Evolutionary conservation across 768 basidiomycete genomes (phyloP), one percentile per base, ranked within the genome.

Genomic region (Boletus pseudo-olivaceus): DNA sequence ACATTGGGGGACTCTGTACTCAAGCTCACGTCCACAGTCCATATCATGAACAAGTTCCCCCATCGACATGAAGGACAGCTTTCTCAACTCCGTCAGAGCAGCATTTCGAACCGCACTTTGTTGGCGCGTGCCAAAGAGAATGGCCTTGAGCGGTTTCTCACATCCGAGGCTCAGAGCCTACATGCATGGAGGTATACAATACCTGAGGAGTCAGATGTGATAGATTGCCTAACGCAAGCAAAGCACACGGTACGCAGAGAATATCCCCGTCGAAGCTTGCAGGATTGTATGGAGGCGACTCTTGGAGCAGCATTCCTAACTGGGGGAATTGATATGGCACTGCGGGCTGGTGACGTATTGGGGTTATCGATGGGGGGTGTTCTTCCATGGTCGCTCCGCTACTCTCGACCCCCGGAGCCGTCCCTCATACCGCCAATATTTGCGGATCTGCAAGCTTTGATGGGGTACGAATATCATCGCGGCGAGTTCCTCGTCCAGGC

Each of bases 261-360:
- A 35, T 81, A 84, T 53, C 82, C 86, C 4, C 78, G 89, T 27
- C 73, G 90, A 52, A 84, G 87, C 61, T 69, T 95, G 57, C 89
- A 91, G 63, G 93, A 95, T 63, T 92, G 88, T 64, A 89, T 93
- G 84, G 93, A 95, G 66, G 87, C 93, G 0, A 76, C 83, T 6
- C 72, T 95, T 4, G 93, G 91, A 11, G 92, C 89, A 2, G 81
- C 82, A 27, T 93, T 86, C 59, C 58, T 84, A 15, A 76, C 81
- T 2, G 93, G 90, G 5, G 89, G 91, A 0, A 82, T 93, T 35
- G 68, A 77, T 10, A 81, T 83, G 76, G 82, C 88, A 2, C 71
- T 96, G 50, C 76, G 72, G 7, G 72, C 82, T 4, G 93, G 91
- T 10, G 78, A 76, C 2, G 74, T 76, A 1, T 72, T 96, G 20